Base-by-base conservation (phyloP, 441 rosid genomes). In the Isatis lusitanica region DNA sequence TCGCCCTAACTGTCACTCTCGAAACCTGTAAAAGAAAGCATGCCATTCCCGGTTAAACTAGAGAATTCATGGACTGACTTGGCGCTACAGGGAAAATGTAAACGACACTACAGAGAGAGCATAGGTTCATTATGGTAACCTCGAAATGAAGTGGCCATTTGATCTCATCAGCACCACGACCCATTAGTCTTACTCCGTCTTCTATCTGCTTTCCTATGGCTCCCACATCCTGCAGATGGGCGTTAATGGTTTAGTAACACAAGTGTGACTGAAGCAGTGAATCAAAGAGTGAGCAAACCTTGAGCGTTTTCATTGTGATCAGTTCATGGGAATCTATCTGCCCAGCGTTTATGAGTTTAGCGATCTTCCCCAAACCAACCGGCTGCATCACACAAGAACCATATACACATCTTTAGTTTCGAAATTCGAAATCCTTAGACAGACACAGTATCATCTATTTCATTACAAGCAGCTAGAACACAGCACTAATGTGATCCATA, bases 121-220 rank as follows among this genome's bases (percentile, higher is more conserved):
- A 38, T 17, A 24, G 43, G 18, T 21, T 50, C 35, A 40, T 18
- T 43, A 67, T 33, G 39, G 51, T 40, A 35, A 94, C 98, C 97
- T 94, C 97, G 12, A 92, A 84, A 83, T 92, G 94, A 75, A 94
- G 88, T 46, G 97, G 97, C 98, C 98, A 94, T 55, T 89, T 80
- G 80, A 94, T 92, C 67, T 88, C 84, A 58, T 88, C 97, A 55
- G 85, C 79, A 50, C 97, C 98, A 56, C 98, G 97, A 5, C 97
- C 98, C 98, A 92, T 92, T 84, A 94, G 78, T 81, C 97, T 86
- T 70, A 94, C 97, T 75, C 98, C 98, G 46, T 94, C 97, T 86
- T 87, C 75, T 74, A 94, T 92, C 78, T 92, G 91, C 84, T 89
- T 94, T 35, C 97, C 97, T 42, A 92, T 78, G 28, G 97, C 97